A percentile compares a stretch with the other conserved stretches of the same genome.
These are phyloP conservation scores for Pilobolus umbonatus DNA, from an alignment of 192 early-diverging fungal species.

Conservation along the genomic window DNA sequence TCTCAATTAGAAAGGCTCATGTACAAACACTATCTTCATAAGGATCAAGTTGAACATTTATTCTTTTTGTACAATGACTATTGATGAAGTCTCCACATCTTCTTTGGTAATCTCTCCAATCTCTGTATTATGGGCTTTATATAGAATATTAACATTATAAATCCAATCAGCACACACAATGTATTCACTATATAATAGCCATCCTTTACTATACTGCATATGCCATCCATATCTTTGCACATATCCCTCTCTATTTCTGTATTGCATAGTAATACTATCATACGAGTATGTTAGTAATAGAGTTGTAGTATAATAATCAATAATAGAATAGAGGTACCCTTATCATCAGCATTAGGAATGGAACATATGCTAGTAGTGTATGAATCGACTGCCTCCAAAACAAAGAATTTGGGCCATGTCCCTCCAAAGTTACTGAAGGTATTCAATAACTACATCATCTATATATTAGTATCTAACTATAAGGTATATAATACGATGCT, in stretches of 20 bases:
- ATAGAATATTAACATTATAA: slow-evolving; percentile 50
- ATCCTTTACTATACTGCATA: slow-evolving; percentile 67
- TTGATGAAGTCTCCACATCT: slow-evolving; percentile 22
- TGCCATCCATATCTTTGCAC: background rate
- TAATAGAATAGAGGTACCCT: slow-evolving; percentile 4
- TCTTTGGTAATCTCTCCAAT: slow-evolving; percentile 45
- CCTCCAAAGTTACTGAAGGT: slow-evolving; percentile 96
- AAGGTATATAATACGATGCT: slow-evolving; percentile 14
- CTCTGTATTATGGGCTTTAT: slow-evolving; percentile 57
- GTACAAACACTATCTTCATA: too few relatives aligned
- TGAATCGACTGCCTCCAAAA: slow-evolving; percentile 86
- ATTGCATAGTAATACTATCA: background rate
- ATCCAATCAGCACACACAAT: slow-evolving; percentile 66
- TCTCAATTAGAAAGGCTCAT: too few relatives aligned
- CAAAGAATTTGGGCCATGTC: slow-evolving; percentile 94
- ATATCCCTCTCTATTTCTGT: background rate
- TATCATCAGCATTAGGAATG: slow-evolving; percentile 38
- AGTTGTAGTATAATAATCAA: background rate
- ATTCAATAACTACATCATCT: slow-evolving; percentile 63
- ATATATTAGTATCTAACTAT: background rate
- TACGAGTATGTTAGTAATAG: background rate
- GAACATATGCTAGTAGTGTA: slow-evolving; percentile 79
- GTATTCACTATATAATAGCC: slow-evolving; percentile 84
- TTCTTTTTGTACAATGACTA: too few relatives aligned
- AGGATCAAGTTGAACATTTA: too few relatives aligned